Conservation (phyloP, 805 yeast species). For the Saccharomycopsis guyanensis region DNA sequence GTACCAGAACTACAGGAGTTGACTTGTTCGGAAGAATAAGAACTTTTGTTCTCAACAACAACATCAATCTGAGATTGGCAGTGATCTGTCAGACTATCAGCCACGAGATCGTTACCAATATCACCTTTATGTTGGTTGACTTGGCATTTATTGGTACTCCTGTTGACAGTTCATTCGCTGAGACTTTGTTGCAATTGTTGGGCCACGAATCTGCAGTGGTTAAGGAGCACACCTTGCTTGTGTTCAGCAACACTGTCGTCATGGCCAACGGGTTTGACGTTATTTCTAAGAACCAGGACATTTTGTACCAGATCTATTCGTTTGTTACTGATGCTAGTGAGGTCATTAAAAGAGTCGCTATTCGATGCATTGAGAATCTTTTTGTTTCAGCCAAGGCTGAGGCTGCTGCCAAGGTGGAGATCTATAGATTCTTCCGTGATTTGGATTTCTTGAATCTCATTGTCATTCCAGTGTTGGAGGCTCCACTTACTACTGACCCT, state of each 20-base stretch:
- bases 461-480: neutral
- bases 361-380: neutral
- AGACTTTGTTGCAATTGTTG: neutral
- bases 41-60: neutral
- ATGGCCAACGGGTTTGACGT: conserved; percentile 1
- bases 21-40: neutral
- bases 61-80: neutral
- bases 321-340: neutral
- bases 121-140: conserved; percentile 2
- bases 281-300: neutral
- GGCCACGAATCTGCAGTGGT: neutral
- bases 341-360: neutral
- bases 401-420: neutral
- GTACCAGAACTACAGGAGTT: neutral
- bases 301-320: neutral
- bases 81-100: neutral
- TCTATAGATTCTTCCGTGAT: neutral
- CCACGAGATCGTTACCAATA: neutral
- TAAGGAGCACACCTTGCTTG: neutral
- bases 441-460: neutral
- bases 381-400: neutral
- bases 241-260: neutral
- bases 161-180: neutral
- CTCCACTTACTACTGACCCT: neutral
- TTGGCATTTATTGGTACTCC: neutral